phyloP scores from a whole-genome alignment of 768 basidiomycete genomes.

The Mycena indigotica region DNA sequence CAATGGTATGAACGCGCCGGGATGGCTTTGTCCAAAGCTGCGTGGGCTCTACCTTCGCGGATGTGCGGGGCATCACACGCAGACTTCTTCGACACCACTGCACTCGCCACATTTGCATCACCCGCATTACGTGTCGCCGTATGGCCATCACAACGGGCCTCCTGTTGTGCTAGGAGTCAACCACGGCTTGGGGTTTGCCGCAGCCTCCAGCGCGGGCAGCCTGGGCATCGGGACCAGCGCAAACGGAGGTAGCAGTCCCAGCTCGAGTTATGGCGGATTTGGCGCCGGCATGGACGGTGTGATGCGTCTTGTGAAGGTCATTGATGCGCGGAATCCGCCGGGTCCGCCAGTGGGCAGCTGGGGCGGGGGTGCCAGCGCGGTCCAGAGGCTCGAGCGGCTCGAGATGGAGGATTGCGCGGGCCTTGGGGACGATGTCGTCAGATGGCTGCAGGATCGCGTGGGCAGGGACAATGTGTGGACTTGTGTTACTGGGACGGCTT shows the following conservation, averaged over 20 bases:
- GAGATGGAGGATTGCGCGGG: constrained; percentile 70
- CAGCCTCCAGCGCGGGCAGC: neutral
- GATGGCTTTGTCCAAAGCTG: constrained; percentile 69
- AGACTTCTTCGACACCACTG: neutral
- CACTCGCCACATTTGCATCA: neutral
- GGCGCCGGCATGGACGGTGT: constrained; percentile 30
- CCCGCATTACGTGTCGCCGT: neutral
- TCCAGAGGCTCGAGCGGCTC: constrained; percentile 49
- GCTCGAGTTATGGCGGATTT: constrained; percentile 45
- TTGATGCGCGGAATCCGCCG: neutral
- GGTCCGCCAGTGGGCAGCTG: neutral
- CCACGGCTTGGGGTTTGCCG: constrained; percentile 54
- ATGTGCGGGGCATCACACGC: constrained; percentile 55
- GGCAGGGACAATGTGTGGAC: constrained; percentile 40
- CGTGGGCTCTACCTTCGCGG: constrained; percentile 60
- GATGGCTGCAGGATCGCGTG: constrained; percentile 65
- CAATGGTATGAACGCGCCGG: constrained; percentile 15
- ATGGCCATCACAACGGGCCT: neutral
- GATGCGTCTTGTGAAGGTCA: constrained; percentile 8
- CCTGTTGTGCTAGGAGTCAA: constrained; percentile 42
- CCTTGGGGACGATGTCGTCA: constrained; percentile 68
- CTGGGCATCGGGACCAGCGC: neutral
- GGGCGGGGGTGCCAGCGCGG: constrained; percentile 1
- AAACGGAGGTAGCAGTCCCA: constrained; percentile 18
- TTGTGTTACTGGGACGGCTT: constrained; percentile 1